Percentiles rank a stretch among this genome's conserved stretches.
Conservation (phyloP, 2,329 filamentous ascomycete genomes). For the Alternaria tenuissima region DNA sequence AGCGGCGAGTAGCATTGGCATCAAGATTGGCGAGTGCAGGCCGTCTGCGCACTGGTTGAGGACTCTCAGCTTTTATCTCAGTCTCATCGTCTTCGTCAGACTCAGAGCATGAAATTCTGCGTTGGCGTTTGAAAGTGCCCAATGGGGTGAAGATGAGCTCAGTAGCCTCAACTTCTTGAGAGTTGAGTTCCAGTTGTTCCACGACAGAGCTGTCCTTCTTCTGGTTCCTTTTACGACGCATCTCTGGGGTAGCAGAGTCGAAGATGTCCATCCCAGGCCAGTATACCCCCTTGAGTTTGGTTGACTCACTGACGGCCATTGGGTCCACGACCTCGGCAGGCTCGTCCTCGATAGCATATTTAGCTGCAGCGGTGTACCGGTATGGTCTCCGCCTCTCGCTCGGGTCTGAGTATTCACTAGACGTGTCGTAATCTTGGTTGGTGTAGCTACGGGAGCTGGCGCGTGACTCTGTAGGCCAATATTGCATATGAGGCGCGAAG, state of each 20-base stretch:
- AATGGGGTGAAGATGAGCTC: conserved; percentile 69
- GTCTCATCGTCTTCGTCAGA: conserved; percentile 52
- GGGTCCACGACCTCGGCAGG: conserved; percentile 32
- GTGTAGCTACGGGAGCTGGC: conserved; percentile 49
- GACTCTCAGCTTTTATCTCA: conserved; percentile 48
- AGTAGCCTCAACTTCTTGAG: conserved; percentile 67
- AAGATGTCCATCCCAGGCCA: conserved; percentile 85
- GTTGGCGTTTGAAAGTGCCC: conserved; percentile 53
- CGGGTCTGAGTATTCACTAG: conserved; percentile 49
- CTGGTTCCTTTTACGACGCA: conserved; percentile 79
- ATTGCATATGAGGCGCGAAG: conserved; percentile 49
- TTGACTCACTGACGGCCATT: conserved; percentile 48
- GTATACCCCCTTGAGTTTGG: conserved; percentile 73
- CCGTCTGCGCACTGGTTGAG: conserved; percentile 35
- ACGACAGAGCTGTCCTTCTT: conserved; percentile 78
- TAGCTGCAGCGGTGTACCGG: conserved; percentile 31
- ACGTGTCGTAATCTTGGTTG: conserved; percentile 49
- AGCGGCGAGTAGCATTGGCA: conserved; percentile 39
- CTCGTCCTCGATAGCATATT: conserved; percentile 46
- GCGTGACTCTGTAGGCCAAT: conserved; percentile 48
- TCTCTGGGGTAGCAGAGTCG: conserved; percentile 76
- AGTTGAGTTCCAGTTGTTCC: conserved; percentile 70
- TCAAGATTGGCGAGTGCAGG: conserved; percentile 45
- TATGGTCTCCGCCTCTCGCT: conserved; percentile 35
- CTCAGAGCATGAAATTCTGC: conserved; percentile 56